Percentiles rank a stretch among this genome's conserved stretches.
phyloP scores from a whole-genome alignment of 495 filamentous ascomycete species.

The Aspergillus taichungensis region DNA sequence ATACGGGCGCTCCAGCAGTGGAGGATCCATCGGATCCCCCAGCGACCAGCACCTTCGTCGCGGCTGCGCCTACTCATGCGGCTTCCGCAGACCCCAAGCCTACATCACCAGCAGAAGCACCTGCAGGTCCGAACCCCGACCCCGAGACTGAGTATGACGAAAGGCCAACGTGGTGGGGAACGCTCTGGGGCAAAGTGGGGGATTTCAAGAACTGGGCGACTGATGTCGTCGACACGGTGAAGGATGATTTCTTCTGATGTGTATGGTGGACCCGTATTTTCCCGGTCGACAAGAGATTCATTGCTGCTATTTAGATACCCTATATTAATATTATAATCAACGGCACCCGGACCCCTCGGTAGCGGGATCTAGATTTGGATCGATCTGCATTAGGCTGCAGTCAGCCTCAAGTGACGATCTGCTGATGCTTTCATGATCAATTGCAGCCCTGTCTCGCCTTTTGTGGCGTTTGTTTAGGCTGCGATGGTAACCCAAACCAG shows the following conservation, averaged over 20 bases:
- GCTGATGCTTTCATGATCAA: background rate
- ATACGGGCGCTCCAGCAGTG: conserved; percentile 26
- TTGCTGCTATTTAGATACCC: conserved; percentile 1
- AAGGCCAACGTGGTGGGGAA: conserved; percentile 25
- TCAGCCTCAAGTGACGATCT: background rate
- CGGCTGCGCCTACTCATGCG: background rate
- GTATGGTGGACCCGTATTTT: background rate
- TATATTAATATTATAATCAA: conserved; percentile 2
- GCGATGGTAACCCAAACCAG: too few species aligned
- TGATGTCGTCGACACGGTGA: conserved; percentile 24
- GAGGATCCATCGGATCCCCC: conserved; percentile 34
- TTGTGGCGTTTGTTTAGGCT: too few species aligned
- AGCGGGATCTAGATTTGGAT: too few species aligned
- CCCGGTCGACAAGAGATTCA: background rate
- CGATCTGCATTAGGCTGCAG: too few species aligned
- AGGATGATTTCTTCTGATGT: conserved; percentile 22
- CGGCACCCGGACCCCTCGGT: too few species aligned
- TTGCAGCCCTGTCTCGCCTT: too few species aligned
- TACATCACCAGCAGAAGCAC: conserved; percentile 7
- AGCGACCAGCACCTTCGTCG: conserved; percentile 2
- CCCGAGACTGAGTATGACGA: conserved; percentile 18
- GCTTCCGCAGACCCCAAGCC: background rate
- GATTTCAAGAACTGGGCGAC: conserved; percentile 32
- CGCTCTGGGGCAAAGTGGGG: conserved; percentile 26
- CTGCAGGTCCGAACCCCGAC: conserved; percentile 10